phyloP scores from a whole-genome alignment of 257 asterid species.

The Nicotiana paniculata region DNA sequence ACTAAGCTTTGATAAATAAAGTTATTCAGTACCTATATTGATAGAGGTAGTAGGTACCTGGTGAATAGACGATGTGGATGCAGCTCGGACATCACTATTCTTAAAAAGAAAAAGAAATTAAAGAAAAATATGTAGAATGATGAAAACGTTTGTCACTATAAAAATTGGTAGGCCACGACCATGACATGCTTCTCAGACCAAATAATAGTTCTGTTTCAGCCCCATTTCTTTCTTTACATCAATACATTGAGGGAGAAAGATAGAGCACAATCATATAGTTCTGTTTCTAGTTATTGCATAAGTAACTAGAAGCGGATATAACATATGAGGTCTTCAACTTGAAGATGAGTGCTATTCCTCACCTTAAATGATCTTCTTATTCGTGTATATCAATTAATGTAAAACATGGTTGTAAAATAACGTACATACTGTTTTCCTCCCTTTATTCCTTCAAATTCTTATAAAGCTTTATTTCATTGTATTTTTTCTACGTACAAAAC shows the following conservation, averaged over 20 bases:
- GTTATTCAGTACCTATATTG: too few relatives aligned
- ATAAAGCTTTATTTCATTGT: neutral
- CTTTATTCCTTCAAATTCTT: neutral
- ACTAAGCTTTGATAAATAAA: too few relatives aligned
- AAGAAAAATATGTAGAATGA: neutral
- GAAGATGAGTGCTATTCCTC: neutral
- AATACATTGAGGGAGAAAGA: neutral
- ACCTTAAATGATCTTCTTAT: neutral
- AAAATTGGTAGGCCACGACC: slow-evolving; percentile 12
- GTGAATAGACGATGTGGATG: too few relatives aligned
- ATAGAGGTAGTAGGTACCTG: too few relatives aligned
- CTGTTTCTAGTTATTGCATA: neutral
- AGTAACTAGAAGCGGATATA: neutral
- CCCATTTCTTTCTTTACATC: neutral
- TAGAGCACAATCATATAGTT: neutral
- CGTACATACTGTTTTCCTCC: too few relatives aligned
- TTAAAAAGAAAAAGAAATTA: too few relatives aligned
- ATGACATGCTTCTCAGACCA: slow-evolving; percentile 10
- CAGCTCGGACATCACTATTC: too few relatives aligned
- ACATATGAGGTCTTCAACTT: neutral
- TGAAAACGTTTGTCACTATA: neutral
- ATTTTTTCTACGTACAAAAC: too few relatives aligned
- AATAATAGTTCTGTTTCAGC: slow-evolving; percentile 3
- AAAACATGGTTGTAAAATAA: too few relatives aligned
- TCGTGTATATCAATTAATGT: neutral